Evolutionary conservation across 2,329 filamentous ascomycete species (phyloP), one percentile per base, ranked within the genome.

Genomic region (Zasmidium angulare): DNA sequence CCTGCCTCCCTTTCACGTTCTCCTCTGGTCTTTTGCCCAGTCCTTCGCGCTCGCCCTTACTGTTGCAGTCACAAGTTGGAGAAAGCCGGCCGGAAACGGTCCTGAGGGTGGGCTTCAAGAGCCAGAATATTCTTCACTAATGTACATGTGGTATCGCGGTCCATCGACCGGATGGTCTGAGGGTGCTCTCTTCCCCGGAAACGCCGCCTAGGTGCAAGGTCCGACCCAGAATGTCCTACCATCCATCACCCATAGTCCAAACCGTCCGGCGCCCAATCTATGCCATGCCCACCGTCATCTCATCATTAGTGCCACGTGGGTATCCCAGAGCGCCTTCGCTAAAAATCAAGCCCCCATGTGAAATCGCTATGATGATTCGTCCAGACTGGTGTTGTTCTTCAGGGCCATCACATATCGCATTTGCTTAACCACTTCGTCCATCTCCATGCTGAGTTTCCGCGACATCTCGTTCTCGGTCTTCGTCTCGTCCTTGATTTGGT

Each of bases 341-440:
- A 55, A 59, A 23, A 50, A 17, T n/a, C 40, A 53, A 20, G 50
- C 20, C 46, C 48, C 43, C 24, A 23, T 57, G 46, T 47, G 23
- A n/a, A 46, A 23, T 26, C 29, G 7, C 43, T 49, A 52, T 20
- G 29, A 55, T 11, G 48, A 55, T 17, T 55, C 46, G 24, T 55
- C 50, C 55, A 55, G 29, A 7, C 26, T 53, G 17, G 61, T 63
- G 51, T 65, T 67, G 61, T 83, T 76, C 76, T 89, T 87, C 53
- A 89, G 82, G 55, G 82, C 85, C 64, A 92, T 80, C 14, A 89
- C 87, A 89, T 89, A 92, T 69, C 80, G 84, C 74, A 93, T 81
- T 77, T 90, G 85, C 63, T 86, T 80, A 53, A 89, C 75, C 23
- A 85, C 78, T 58, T 74, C 74, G 63, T 85, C 79, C 66, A 89